phyloP scores from a whole-genome alignment of 2,329 filamentous ascomycete species.

The Boeremia exigua region DNA sequence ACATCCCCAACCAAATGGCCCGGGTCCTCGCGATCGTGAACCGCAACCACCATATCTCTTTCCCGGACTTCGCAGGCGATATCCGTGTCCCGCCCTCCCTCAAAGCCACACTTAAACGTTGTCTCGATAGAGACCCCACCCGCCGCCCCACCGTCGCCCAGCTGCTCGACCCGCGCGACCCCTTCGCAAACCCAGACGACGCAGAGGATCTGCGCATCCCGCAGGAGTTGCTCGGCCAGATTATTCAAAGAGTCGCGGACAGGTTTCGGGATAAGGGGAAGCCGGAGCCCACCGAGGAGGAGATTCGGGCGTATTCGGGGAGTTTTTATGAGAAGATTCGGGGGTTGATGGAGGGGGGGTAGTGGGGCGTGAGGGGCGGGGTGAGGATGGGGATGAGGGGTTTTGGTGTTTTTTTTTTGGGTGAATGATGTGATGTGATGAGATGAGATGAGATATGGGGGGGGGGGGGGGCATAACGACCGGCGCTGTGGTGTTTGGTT shows the following conservation, averaged over 20 bases:
- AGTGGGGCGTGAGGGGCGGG: too few species aligned
- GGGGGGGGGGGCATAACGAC: slow-evolving; percentile 1
- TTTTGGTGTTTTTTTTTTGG: too few species aligned
- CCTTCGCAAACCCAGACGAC: slow-evolving; percentile 64
- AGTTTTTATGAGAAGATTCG: slow-evolving; percentile 57
- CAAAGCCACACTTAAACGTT: slow-evolving; percentile 62
- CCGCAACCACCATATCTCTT: slow-evolving; percentile 75
- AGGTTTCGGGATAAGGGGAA: slow-evolving; percentile 61
- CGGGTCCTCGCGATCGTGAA: slow-evolving; percentile 88
- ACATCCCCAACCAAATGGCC: slow-evolving; percentile 85
- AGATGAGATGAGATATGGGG: too few species aligned
- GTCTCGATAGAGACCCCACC: slow-evolving; percentile 64
- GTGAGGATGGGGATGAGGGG: too few species aligned
- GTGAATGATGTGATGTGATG: too few species aligned
- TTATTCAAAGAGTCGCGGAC: slow-evolving; percentile 65
- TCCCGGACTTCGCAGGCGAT: slow-evolving; percentile 70
- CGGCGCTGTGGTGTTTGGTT: neutral
- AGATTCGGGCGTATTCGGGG: slow-evolving; percentile 55
- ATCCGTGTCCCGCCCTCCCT: slow-evolving; percentile 62
- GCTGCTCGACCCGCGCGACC: slow-evolving; percentile 61
- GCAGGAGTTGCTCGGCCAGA: slow-evolving; percentile 64
- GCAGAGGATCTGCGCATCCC: slow-evolving; percentile 57
- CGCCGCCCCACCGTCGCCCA: slow-evolving; percentile 63
- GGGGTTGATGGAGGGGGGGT: slow-evolving; percentile 45
- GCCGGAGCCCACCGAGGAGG: slow-evolving; percentile 62